A percentile compares a stretch with the other conserved stretches of the same genome.
phyloP scores from a whole-genome alignment of 2,329 filamentous ascomycete genomes.

The Bisporella sp. region DNA sequence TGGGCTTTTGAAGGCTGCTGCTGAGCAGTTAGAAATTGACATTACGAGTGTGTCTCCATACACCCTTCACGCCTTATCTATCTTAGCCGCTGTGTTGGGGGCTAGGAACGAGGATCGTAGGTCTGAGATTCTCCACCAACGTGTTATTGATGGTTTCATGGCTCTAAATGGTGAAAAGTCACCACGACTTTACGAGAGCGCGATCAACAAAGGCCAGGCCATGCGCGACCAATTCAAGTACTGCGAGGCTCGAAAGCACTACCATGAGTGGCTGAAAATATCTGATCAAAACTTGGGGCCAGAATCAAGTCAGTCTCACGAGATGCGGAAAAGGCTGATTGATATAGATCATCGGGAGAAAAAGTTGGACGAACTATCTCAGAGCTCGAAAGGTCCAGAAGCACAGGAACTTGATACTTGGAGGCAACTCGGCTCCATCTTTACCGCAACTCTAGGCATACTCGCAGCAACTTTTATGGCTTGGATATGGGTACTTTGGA shows the following conservation, averaged over 20 bases:
- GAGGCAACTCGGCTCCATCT: background rate
- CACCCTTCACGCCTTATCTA: constrained; percentile 3
- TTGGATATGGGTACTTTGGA: background rate
- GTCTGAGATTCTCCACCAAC: constrained; percentile 3
- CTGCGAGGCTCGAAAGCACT: constrained; percentile 3
- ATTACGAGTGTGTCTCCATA: background rate
- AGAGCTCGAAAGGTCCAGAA: constrained; percentile 1
- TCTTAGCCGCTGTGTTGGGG: constrained; percentile 2
- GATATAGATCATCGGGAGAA: constrained; percentile 1
- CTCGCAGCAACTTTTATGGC: background rate
- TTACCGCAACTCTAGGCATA: background rate
- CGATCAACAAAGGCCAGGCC: constrained; percentile 8
- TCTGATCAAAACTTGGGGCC: constrained; percentile 5
- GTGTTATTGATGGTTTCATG: constrained; percentile 3
- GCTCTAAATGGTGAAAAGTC: background rate
- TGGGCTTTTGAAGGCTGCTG: constrained; percentile 1
- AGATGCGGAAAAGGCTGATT: background rate
- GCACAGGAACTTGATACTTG: background rate
- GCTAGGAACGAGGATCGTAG: constrained; percentile 1
- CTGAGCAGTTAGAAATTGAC: constrained; percentile 5
- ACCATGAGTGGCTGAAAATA: constrained; percentile 6
- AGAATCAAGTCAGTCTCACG: constrained; percentile 3
- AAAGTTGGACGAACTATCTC: background rate
- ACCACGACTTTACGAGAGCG: constrained; percentile 4
- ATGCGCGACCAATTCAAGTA: constrained; percentile 7